Evolutionary conservation across 2,329 filamentous ascomycete species (phyloP).

Genomic region (Epichloe aotearoae): DNA sequence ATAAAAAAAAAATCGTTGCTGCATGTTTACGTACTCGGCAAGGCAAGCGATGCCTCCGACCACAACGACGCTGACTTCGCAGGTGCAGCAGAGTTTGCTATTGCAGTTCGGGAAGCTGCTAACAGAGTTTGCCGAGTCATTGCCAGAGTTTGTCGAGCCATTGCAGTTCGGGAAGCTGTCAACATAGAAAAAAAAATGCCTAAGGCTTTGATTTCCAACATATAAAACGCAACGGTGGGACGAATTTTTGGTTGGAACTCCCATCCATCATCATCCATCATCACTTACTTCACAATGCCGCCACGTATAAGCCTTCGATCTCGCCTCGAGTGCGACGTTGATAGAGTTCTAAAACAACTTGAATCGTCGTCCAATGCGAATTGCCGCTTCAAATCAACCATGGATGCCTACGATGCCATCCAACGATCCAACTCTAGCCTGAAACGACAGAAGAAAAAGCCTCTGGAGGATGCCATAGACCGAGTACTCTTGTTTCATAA

Average conservation of each 20-base stretch:
- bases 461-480: conserved; percentile 76
- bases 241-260: not conserved
- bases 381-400: conserved; percentile 30
- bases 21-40: no score
- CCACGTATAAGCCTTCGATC: conserved; percentile 11
- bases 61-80: no score
- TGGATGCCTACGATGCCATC: conserved; percentile 63
- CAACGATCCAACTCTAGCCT: conserved; percentile 78
- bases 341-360: conserved; percentile 66
- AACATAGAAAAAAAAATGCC: no score
- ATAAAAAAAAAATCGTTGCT: no score
- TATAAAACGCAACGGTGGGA: no score
- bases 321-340: conserved; percentile 55
- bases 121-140: no score
- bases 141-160: no score
- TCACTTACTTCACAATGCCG: not conserved
- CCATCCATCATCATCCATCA: not conserved
- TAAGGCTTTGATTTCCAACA: no score
- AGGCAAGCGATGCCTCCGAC: no score
- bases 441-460: conserved; percentile 66
- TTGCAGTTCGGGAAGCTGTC: no score
- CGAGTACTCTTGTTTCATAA: conserved; percentile 63
- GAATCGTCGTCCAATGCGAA: conserved; percentile 46
- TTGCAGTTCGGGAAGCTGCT: no score
- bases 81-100: no score